Evolutionary conservation across 306 rosid genomes (phyloP), one percentile per base, ranked within the genome.

Genomic region (Fagus sylvatica): DNA sequence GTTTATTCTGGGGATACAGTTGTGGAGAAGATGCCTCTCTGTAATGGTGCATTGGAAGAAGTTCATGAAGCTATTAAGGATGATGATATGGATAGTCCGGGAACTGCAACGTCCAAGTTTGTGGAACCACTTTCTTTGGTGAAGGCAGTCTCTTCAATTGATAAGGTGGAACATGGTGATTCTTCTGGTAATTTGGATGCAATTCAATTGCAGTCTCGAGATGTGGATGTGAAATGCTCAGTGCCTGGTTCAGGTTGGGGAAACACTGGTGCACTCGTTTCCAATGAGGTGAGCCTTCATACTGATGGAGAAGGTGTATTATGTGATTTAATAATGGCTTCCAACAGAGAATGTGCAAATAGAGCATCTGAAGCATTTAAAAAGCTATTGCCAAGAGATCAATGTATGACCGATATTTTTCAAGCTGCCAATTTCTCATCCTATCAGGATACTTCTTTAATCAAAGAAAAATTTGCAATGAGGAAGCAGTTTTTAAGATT

Each of bases 41-140:
- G 86, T 72, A 77, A 83, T 73, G 75, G 73, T 61, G 84, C 86
- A 53, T 72, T 81, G 73, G 82, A 56, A 30, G 86, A 77, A 42
- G 73, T 66, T 59, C 68, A 83, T 70, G 83, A 74, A 70, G 76
- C 76, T 78, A 79, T 41, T 8, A 88, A 87, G 79, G 98, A 82
- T 71, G 92, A 90, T 73, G 95, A 86, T 73, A 82, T 89, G 77
- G 99, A 95, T 83, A 91, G 98, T 84, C 98, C 96, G 73, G 99
- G 98, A 80, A 90, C 96, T 34, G 94, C 87, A 62, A 93, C 94
- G 2, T 96, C 98, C 8, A 90, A 93, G 79, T 87, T 93, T 78
- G 91, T 88, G 69, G 97, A 90, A 84, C 87, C 88, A n/a, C 77
- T 70, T 33, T 83, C 90, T n/a, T 69, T 75, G 74, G 60, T 42